Base-by-base conservation (phyloP, 768 basidiomycete species). In the Boletus rubroflammeus region DNA sequence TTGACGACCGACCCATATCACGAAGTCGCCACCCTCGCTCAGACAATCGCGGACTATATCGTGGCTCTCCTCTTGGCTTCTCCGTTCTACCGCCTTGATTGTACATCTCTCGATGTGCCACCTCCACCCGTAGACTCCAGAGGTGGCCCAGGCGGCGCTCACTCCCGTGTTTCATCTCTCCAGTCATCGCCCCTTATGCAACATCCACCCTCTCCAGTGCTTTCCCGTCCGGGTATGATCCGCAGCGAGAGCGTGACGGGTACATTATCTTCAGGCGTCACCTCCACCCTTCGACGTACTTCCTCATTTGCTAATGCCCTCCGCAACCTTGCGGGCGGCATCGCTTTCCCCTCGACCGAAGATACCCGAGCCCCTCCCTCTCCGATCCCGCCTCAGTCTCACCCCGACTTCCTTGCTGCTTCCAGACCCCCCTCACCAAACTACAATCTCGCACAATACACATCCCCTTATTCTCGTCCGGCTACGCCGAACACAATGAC, bases 1-100 rank as follows among this genome's bases (percentile, higher is more conserved):
- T 79, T 98, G 10, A 92, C 94, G 0, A 87, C 88, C 10, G 97
- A 98, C 63, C 90, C 96, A 0, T 93, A 96, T 64, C 83, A 87
- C 44, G 94, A 98, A 68, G 94, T 98, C 14, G 89, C 93, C 0
- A 84, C 89, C 8, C 84, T 91, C 64, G 95, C 95, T 0, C 89
- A 90, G 63, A 94, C 91, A 0, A 84, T 96, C 26, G 81, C 93
- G 29, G 97, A 99, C 71, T 97, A 96, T 66, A 81, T 97, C 61
- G 85, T 90, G 73, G 93, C 93, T 2, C 80, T 94, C 5, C 81
- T 98, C 13, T 75, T 96, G 11, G 93, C 95, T 64, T 93, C 91
- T 2, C 91, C 93, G 0, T 96, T 96, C 67, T 83, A 83, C 7
- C 76, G 83, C 23, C 79, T 95, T 3, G 83, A 88, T 32, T 80